Evolutionary conservation across 768 basidiomycete genomes (phyloP).

Genomic region (Mycena amicta): DNA sequence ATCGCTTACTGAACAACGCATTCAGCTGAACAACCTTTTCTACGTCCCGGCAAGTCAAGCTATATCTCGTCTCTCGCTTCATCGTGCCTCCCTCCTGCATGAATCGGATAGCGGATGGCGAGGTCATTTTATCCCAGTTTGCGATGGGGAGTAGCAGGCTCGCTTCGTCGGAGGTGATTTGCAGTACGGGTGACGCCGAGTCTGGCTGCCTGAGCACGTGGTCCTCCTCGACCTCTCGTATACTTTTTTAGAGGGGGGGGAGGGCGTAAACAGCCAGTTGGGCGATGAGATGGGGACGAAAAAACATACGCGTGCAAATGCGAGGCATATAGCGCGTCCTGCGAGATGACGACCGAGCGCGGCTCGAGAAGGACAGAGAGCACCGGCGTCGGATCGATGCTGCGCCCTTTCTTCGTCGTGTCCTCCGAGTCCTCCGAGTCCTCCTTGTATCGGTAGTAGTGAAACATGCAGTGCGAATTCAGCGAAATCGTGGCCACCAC

Average conservation of each 20-base stretch:
- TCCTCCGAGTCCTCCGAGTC: constrained; percentile 20
- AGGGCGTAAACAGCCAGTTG: constrained; percentile 10
- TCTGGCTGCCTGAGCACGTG: constrained; percentile 31
- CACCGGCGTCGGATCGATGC: constrained; percentile 66
- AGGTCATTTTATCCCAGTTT: constrained; percentile 59
- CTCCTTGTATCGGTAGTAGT: constrained; percentile 72
- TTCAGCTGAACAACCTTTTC: constrained; percentile 53
- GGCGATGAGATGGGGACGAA: constrained; percentile 7
- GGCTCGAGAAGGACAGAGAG: constrained; percentile 81
- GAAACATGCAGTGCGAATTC: constrained; percentile 79
- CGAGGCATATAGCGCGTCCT: constrained; percentile 63
- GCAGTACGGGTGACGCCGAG: constrained; percentile 27
- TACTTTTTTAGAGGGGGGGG: too few relatives aligned
- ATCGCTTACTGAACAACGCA: constrained; percentile 28
- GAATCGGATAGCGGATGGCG: constrained; percentile 37
- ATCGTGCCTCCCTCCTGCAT: constrained; percentile 55
- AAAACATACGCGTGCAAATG: constrained; percentile 71
- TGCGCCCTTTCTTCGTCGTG: constrained; percentile 41
- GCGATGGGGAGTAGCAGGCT: constrained; percentile 44
- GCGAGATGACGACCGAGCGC: constrained; percentile 82
- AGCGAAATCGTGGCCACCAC: constrained; percentile 90
- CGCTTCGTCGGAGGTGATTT: constrained; percentile 25
- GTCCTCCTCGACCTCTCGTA: constrained; percentile 61
- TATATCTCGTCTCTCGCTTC: constrained; percentile 64
- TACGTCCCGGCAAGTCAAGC: constrained; percentile 86